These are phyloP conservation scores for Casuarina equisetifolia DNA, from an alignment of 306 rosid genomes.

Conservation along the genomic window DNA sequence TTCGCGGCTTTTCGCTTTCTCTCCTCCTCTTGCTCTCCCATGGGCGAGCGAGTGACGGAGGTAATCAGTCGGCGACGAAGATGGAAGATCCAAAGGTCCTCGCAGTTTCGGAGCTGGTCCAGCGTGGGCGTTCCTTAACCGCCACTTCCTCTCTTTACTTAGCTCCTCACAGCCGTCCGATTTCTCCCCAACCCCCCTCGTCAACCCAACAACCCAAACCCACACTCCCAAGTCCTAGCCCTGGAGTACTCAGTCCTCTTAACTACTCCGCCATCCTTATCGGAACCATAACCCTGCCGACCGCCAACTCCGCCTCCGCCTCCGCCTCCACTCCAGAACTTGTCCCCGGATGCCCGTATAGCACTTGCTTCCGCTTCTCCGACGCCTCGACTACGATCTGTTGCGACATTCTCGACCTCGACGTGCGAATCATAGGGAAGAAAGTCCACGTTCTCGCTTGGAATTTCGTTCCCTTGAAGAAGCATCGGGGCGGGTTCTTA, in stretches of 20 bases:
- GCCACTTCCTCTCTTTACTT: slow-evolving; percentile 40
- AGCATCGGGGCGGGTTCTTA: slow-evolving; percentile 45
- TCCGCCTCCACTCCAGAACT: slow-evolving; percentile 40
- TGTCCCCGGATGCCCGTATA: slow-evolving; percentile 52
- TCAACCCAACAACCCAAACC: slow-evolving; percentile 16
- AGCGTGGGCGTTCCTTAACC: slow-evolving; percentile 47
- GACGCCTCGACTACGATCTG: slow-evolving; percentile 63
- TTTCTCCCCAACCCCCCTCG: slow-evolving; percentile 5
- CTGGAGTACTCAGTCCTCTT: background rate
- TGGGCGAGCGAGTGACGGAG: no score
- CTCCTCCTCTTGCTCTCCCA: no score
- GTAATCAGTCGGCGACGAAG: background rate
- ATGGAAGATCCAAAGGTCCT: slow-evolving; percentile 42
- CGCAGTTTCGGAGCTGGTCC: slow-evolving; percentile 47
- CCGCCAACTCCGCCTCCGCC: no score
- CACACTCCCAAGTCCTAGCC: slow-evolving; percentile 24
- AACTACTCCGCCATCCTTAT: background rate
- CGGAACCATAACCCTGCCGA: slow-evolving; percentile 12
- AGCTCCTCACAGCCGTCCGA: slow-evolving; percentile 18
- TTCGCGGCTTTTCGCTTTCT: no score
- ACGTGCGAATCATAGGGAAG: slow-evolving; percentile 36
- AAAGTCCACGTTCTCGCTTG: slow-evolving; percentile 58
- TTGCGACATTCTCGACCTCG: slow-evolving; percentile 71
- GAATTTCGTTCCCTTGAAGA: slow-evolving; percentile 78
- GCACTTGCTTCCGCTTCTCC: slow-evolving; percentile 66